phyloP scores from a whole-genome alignment of 371 early-diverging fungal genomes.

The Mucor circinelloides region DNA sequence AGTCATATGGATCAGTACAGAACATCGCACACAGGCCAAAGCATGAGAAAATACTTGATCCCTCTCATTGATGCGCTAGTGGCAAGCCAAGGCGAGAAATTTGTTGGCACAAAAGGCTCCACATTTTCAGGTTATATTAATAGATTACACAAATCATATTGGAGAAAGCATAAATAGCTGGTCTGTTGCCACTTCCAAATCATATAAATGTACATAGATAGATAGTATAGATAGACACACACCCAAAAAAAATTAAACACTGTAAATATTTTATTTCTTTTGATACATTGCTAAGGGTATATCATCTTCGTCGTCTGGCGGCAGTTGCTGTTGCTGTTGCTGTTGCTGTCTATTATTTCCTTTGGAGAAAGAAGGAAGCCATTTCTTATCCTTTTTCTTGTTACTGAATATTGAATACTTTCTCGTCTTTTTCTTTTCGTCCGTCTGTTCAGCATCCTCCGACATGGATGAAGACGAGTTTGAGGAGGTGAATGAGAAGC shows the following conservation, averaged over 20 bases:
- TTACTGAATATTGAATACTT: constrained; percentile 10
- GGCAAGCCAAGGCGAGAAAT: constrained; percentile 30
- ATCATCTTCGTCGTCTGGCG: constrained; percentile 22
- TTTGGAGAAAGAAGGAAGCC: constrained; percentile 11
- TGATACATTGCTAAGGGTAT: constrained; percentile 32
- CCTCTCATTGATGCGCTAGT: constrained; percentile 33
- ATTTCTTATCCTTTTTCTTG: constrained; percentile 3
- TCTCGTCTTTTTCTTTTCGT: constrained; percentile 4
- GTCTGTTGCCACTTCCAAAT: background rate
- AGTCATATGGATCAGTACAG: constrained; percentile 24
- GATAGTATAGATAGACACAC: background rate
- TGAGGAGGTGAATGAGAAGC: background rate
- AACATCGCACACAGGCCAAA: constrained; percentile 18
- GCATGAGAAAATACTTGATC: constrained; percentile 27
- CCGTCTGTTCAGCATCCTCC: background rate
- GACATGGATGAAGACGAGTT: background rate
- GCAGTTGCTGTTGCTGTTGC: background rate
- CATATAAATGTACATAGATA: background rate
- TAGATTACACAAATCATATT: constrained; percentile 26
- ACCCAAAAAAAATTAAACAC: background rate
- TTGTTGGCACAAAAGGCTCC: constrained; percentile 33
- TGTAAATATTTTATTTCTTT: constrained; percentile 1
- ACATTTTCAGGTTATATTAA: constrained; percentile 38
- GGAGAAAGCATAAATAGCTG: background rate
- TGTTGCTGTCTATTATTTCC: background rate